Conservation (phyloP, 306 rosid species). For the Corylus heterophylla region DNA sequence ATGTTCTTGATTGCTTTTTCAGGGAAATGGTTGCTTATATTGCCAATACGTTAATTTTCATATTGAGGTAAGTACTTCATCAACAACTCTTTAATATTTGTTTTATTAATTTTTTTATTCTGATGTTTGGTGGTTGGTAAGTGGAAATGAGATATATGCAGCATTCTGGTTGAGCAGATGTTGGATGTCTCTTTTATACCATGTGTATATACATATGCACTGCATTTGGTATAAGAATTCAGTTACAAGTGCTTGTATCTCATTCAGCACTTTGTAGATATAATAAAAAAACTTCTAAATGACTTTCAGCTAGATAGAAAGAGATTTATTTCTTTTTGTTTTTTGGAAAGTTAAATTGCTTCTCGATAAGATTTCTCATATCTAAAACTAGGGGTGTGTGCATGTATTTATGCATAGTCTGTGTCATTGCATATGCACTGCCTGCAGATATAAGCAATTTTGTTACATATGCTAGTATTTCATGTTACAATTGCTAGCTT, state of each 20-base stretch:
- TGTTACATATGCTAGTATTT: background rate
- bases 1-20: conserved; percentile 33
- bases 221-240: background rate
- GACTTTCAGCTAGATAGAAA: background rate
- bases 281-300: background rate
- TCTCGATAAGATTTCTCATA: background rate
- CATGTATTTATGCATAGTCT: background rate
- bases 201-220: background rate
- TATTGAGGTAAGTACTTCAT: conserved; percentile 67
- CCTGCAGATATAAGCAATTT: background rate
- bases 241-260: background rate
- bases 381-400: background rate
- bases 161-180: conserved; percentile 12
- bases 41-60: conserved; percentile 86
- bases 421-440: background rate
- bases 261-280: background rate
- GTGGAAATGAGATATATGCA: background rate
- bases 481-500: background rate
- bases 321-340: background rate
- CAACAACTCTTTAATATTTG: conserved; percentile 1
- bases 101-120: background rate
- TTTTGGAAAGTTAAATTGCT: background rate
- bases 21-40: conserved; percentile 99
- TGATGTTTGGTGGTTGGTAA: conserved; percentile 22
- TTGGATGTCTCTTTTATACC: background rate